Evolutionary conservation across 495 filamentous ascomycete genomes (phyloP), one percentile per base, ranked within the genome.

Genomic region (Annulohypoxylon bovei): DNA sequence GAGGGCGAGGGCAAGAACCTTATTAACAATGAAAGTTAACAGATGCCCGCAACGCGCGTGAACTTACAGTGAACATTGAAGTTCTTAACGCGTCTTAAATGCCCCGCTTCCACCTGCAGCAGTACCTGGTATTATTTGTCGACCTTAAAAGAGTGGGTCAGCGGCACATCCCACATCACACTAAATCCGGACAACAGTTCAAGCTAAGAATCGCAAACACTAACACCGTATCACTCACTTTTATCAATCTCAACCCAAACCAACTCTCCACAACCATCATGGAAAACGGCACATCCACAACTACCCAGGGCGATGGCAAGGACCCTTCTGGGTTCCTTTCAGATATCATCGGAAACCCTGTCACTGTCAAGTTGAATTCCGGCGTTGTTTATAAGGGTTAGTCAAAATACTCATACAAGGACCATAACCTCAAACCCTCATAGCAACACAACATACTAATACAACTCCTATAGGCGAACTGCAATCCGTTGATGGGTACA

Each of bases 401-500:
- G 79, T 77, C 1, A 30, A 40, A 32, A 4, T 57, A 49, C 14
- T 65, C 39, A 32, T n/a, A 32, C n/a, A n/a, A n/a, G n/a, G n/a
- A n/a, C n/a, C n/a, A n/a, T n/a, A 5, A 27, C 32, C 12, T 9
- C n/a, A 20, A 22, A 18, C 32, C 5, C 5, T 37, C 20, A 9
- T 28, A n/a, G 16, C n/a, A n/a, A n/a, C n/a, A n/a, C 11, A 25
- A 3, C 33, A 35, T 42, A 28, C 54, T 71, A 18, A 72, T 23
- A 32, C 35, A 59, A 46, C 4, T 0, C 6, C 7, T 50, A 7
- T 53, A 97, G 94, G 94, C 37, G 92, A 96, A 74, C 85, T 97
- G n/a, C 93, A 97, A 73, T 97, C 93, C 0, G 94, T 98, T n/a
- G 95, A 99, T 77, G 96, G 96, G 39, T 99, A 98, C 77, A 98